Base-by-base conservation (phyloP, 192 early-diverging fungal genomes). In the Coemansia sp. region DNA sequence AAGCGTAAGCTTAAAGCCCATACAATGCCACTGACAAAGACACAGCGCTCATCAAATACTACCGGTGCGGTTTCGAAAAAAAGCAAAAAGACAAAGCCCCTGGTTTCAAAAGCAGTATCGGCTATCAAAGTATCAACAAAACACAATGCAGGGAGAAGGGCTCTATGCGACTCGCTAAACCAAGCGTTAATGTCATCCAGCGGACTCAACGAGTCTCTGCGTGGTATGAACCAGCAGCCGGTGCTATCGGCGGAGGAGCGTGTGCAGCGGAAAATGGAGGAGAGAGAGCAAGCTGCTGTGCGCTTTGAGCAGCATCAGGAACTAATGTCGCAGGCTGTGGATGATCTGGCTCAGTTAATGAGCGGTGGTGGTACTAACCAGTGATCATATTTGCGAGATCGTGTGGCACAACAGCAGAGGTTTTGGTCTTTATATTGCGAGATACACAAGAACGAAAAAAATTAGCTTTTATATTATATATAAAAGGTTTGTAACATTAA, bases 261-360 rank as follows among this genome's bases (percentile, higher is more conserved):
- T 37, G 30, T 38, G 18, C 39, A 47, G 25, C 46, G 46, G 49
- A 61, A 54, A 9, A 58, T 27, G 32, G 45, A 61, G 30, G 38
- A 58, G 26, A 56, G 63, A 8, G 70, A 73, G 54, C 30, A 22
- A 0, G 46, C 47, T 53, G 63, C 70, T 1, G 33, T 25, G 7
- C 54, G 50, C 13, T 73, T 66, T 34, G 70, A 73, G 47, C 47
- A 56, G 22, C 53, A 73, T 25, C 58, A 61, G 50, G 33, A 18
- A 11, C 42, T 59, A 2, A 45, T 73, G n/a, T 48, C 46, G 3
- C 41, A 50, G 8, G 44, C 64, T 8, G 54, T 73, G 11, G 70
- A 61, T 17, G 70, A 73, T 25, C 48, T 73, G 28, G 70, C 70
- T 2, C 64, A 66, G 28, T 46, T 73, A 13, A 73, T 73, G 70